Conservation (phyloP, 352 stramenopile genomes). For the Pythium brachiatum region DNA sequence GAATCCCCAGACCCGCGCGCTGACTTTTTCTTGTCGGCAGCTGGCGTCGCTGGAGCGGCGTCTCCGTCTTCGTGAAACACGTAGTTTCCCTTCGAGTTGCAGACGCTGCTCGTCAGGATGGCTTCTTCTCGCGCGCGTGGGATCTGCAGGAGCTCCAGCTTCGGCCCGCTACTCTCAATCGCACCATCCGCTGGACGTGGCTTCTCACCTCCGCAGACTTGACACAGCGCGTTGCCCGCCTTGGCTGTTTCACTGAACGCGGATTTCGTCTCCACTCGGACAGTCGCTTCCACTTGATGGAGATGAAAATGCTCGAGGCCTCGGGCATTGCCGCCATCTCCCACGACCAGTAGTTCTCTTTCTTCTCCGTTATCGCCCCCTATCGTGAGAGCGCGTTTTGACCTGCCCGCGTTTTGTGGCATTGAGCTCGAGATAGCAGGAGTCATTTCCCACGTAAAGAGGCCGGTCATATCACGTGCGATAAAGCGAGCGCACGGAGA, state of each 20-base stretch:
- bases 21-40: slow-evolving; percentile 49
- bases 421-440: slow-evolving; percentile 12
- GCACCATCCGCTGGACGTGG: slow-evolving; percentile 16
- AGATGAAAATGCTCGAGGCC: slow-evolving; percentile 34
- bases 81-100: slow-evolving; percentile 62
- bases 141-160: slow-evolving; percentile 55
- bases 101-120: slow-evolving; percentile 69
- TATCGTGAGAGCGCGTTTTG: slow-evolving; percentile 9
- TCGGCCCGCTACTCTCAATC: slow-evolving; percentile 8
- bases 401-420: slow-evolving; percentile 12
- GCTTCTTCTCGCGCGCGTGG: slow-evolving; percentile 58
- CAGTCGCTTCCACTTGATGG: slow-evolving; percentile 40
- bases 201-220: slow-evolving; percentile 63
- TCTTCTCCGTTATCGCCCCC: slow-evolving; percentile 19
- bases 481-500: slow-evolving; percentile 75
- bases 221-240: slow-evolving; percentile 29
- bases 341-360: slow-evolving; percentile 32
- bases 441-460: slow-evolving; percentile 83
- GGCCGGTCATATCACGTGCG: slow-evolving; percentile 78
- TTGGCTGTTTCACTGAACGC: slow-evolving; percentile 32
- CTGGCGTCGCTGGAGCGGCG: slow-evolving; percentile 1
- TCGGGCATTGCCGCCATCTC: slow-evolving; percentile 27
- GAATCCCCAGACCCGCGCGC: slow-evolving; percentile 32
- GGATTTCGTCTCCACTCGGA: slow-evolving; percentile 63
- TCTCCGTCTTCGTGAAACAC: slow-evolving; percentile 69